These are phyloP conservation scores for Euphorbia pulcherrima DNA, from an alignment of 345 rosid genomes.

Conservation along the genomic window DNA sequence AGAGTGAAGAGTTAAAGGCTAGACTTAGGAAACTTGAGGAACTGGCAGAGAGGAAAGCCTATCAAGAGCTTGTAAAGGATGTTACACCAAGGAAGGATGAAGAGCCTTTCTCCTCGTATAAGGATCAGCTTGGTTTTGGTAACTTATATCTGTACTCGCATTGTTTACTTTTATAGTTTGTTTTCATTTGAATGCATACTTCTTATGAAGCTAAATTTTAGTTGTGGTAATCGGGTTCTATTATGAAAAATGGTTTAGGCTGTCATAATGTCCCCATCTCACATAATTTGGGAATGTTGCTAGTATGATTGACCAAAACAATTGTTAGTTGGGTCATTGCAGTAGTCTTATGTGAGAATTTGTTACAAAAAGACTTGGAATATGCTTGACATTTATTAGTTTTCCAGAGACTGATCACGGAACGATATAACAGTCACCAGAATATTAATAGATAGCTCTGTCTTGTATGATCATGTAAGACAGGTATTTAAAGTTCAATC, in stretches of 20 bases:
- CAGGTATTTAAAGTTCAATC: not conserved
- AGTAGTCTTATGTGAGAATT: not conserved
- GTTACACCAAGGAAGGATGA: conserved; percentile 54
- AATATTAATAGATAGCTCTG: not conserved
- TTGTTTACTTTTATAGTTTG: not conserved
- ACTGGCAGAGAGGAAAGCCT: conserved; percentile 73
- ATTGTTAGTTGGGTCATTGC: not conserved
- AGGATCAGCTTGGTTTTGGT: conserved; percentile 98
- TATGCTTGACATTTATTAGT: not conserved
- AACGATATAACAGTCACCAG: not conserved
- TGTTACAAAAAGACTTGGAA: not conserved
- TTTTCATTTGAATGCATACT: not conserved
- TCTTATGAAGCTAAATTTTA: not conserved
- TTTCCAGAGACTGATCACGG: not conserved
- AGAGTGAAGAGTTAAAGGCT: conserved; percentile 76
- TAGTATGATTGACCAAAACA: too few species aligned
- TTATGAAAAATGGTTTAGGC: not conserved
- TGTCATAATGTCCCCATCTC: not conserved
- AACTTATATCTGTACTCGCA: conserved; percentile 3
- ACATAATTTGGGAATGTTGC: not conserved
- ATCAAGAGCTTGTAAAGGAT: conserved; percentile 82
- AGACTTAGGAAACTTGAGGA: conserved; percentile 67
- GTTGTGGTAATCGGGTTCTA: not conserved
- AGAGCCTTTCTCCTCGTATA: conserved; percentile 93
- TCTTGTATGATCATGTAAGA: not conserved